Evolutionary conservation across 2,329 filamentous ascomycete species (phyloP).

Genomic region (Fusarium austroafricanum): DNA sequence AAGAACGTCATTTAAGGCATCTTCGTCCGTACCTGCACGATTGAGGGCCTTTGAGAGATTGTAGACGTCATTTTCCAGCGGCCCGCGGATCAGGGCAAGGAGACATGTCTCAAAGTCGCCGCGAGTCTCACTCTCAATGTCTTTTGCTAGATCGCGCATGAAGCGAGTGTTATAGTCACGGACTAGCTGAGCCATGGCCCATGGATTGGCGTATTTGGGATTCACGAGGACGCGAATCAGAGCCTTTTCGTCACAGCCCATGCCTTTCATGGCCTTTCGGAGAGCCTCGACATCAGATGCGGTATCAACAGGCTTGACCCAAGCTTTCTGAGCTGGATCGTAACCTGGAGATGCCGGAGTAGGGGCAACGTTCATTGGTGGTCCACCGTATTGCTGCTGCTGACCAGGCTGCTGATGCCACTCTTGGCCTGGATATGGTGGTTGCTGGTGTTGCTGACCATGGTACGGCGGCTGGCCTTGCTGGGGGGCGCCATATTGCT

Average conservation of each 20-base stretch:
- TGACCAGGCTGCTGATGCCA: constrained; percentile 38
- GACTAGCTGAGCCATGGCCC: constrained; percentile 49
- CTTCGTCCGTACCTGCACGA: constrained; percentile 49
- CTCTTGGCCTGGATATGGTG: constrained; percentile 28
- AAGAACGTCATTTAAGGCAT: constrained; percentile 51
- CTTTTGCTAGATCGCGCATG: constrained; percentile 49
- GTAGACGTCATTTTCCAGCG: constrained; percentile 49
- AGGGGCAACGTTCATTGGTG: constrained; percentile 27
- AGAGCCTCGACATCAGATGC: constrained; percentile 46
- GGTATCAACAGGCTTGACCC: constrained; percentile 46
- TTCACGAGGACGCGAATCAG: constrained; percentile 48
- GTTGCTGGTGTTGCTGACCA: constrained; percentile 19
- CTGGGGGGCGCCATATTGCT: neutral
- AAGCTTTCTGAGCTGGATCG: constrained; percentile 45
- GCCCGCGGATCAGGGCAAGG: constrained; percentile 48
- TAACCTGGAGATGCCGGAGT: constrained; percentile 48
- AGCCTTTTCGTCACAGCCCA: constrained; percentile 50
- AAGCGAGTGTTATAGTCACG: constrained; percentile 51
- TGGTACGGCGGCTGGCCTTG: constrained; percentile 21
- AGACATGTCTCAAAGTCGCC: constrained; percentile 48
- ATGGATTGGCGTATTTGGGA: constrained; percentile 50
- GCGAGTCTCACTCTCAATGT: constrained; percentile 51
- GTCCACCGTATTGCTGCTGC: constrained; percentile 8
- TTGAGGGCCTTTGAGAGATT: constrained; percentile 48
- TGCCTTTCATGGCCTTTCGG: constrained; percentile 52